Base-by-base conservation (phyloP, 257 asterid genomes). In the Anisodus tanguticus region DNA sequence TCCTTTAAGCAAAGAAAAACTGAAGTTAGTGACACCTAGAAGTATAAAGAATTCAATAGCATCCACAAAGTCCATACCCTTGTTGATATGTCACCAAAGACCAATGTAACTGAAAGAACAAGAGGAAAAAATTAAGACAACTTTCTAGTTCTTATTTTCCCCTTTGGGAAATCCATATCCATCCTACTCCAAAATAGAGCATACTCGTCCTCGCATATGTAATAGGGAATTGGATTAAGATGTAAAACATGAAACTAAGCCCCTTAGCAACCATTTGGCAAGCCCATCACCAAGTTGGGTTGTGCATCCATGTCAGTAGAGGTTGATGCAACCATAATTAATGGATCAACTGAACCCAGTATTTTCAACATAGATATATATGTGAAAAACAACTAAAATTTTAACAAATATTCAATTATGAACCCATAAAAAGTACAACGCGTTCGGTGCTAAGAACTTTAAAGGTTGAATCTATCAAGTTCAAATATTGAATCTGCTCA, bases 1-100 rank as follows among this genome's bases (percentile, higher is more conserved):
- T 92, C 97, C 99, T 95, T 84, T 57, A 84, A 58, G 84, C 58
- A 41, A 55, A 80, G 35, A 80, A 70, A 55, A 8, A 82, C 26
- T n/a, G n/a, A 78, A 8, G 55, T 43, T 2, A 37, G 47, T 57
- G 62, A 57, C 62, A 57, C 62, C 62, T 15, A 57, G 13, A 57
- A 55, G 62, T 57, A 17, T 55, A 57, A 57, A 57, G 62, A 57
- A 57, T 15, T n/a, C 62, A 57, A n/a, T 57, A 15, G 19, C n/a
- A 57, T 57, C 4, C 62, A 57, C 19, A 57, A 57, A 57, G 8
- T 57, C 62, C 62, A 15, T 15, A 57, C 62, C 62, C 62, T 57
- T 5, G 3, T 57, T 57, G 62, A 57, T 4, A 57, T 57, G 19
- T 57, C 19, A 57, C 17, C 19, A 57, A 15, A 57, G 19, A 12